These are phyloP conservation scores for Cardiosporidium cionae DNA, from an alignment of 169 alveolate species.

Conservation along the genomic window DNA sequence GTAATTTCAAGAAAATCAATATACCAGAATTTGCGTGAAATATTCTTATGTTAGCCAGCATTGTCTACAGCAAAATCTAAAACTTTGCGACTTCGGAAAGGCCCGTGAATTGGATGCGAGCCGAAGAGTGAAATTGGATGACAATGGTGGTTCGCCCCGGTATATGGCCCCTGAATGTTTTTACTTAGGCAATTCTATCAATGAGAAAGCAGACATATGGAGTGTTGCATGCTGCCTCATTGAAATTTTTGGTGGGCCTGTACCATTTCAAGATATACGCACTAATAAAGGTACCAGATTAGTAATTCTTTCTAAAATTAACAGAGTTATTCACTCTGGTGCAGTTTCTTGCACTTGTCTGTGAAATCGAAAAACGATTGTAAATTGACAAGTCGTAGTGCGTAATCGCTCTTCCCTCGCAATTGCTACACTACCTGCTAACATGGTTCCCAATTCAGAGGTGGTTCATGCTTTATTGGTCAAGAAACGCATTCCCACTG, in stretches of 20 bases:
- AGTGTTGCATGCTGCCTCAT: conserved; percentile 64
- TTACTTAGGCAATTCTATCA: conserved; percentile 46
- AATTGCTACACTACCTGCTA: no score
- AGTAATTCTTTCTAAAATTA: background rate
- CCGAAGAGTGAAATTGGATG: conserved; percentile 54
- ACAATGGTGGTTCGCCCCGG: conserved; percentile 70
- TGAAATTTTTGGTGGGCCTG: conserved; percentile 61
- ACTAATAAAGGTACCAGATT: conserved; percentile 46
- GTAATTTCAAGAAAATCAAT: background rate
- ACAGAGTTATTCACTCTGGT: background rate
- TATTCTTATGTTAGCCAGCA: no score
- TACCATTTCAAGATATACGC: conserved; percentile 57
- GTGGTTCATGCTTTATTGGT: background rate
- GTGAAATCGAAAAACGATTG: no score
- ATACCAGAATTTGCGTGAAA: no score
- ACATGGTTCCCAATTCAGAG: background rate
- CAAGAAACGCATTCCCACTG: background rate
- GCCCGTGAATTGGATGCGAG: conserved; percentile 43
- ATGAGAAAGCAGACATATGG: conserved; percentile 65
- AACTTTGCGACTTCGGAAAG: conserved; percentile 66
- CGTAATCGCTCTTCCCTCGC: no score
- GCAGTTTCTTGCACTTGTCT: background rate
- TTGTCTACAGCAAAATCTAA: conserved; percentile 38
- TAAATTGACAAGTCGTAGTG: no score
- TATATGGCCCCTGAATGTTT: conserved; percentile 75